Evolutionary conservation across 2,329 filamentous ascomycete genomes (phyloP), one percentile per base, ranked within the genome.

Genomic region (Fusarium sp.): DNA sequence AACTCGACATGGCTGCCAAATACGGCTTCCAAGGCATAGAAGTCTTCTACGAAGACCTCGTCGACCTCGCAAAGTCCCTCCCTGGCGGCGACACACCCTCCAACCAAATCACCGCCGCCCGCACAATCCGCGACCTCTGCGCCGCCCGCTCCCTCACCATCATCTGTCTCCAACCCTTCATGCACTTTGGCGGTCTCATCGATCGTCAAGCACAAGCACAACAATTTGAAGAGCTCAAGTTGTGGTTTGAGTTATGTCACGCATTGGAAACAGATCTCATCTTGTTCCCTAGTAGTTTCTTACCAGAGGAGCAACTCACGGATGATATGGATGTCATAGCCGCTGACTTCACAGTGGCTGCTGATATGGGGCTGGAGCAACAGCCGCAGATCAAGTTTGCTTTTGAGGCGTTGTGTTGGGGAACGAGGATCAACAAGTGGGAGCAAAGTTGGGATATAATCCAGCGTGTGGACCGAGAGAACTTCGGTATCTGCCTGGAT

Each of bases 401-500:
- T 1, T 95, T 94, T 80, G 94, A 96, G 81, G 89, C 89, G 14
- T 84, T 96, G 7, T 90, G 88, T 74, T 96, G 91, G 89, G 92
- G 92, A 15, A 94, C 92, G 0, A 86, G 90, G 59, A 84, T 91
- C 66, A 87, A 94, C 78, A 90, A 86, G 0, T 96, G 93, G 93
- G 92, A 95, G 79, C 83, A 84, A 17, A 90, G 88, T 73, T 96
- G 92, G 91, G 88, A 91, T 12, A 84, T 94, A 6, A 90, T 95
- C 2, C 82, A 86, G 74, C 83, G 83, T 6, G 92, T 95, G 35
- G 85, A 93, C 80, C 82, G 92, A 13, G 81, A 87, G 14, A 95
- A 95, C 81, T 94, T 95, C 78, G 93, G 93, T 13, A 84, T 94
- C 45, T 94, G 92, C 78, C 85, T 95, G 31, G 93, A 95, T 81